These are phyloP conservation scores for Pisolithus sp. DNA, from an alignment of 768 basidiomycete species.

Conservation along the genomic window DNA sequence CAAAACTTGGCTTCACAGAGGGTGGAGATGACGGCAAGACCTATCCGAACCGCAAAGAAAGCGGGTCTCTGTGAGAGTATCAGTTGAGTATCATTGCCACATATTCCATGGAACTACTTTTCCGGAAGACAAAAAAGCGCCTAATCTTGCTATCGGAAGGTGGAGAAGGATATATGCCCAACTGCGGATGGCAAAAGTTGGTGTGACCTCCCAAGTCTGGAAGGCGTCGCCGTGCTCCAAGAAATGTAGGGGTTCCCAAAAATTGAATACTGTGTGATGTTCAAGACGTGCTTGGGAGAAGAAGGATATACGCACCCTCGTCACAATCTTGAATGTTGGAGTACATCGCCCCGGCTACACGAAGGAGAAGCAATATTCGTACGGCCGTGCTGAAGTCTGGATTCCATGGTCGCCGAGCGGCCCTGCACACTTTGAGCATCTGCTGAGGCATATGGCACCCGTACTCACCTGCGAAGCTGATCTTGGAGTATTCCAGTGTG, in stretches of 20 bases:
- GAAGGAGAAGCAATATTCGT: slow-evolving; percentile 73
- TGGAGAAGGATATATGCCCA: slow-evolving; percentile 92
- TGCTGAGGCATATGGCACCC: no score
- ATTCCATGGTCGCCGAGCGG: slow-evolving; percentile 74
- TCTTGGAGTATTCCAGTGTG: slow-evolving; percentile 76
- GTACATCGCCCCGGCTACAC: slow-evolving; percentile 88
- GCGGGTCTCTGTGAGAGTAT: slow-evolving; percentile 55
- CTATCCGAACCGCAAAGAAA: slow-evolving; percentile 86
- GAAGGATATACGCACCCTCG: slow-evolving; percentile 56
- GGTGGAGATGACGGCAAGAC: slow-evolving; percentile 65
- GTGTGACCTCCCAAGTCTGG: slow-evolving; percentile 97
- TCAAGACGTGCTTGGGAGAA: background rate
- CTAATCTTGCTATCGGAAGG: slow-evolving; percentile 55
- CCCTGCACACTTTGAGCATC: slow-evolving; percentile 29
- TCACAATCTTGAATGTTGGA: slow-evolving; percentile 93
- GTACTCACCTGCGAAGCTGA: slow-evolving; percentile 61
- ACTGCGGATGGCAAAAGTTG: slow-evolving; percentile 84
- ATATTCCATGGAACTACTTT: slow-evolving; percentile 50
- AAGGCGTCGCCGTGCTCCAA: slow-evolving; percentile 81
- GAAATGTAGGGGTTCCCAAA: slow-evolving; percentile 98
- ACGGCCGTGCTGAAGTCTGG: slow-evolving; percentile 82
- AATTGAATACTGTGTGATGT: slow-evolving; percentile 79
- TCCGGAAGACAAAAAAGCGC: slow-evolving; percentile 51
- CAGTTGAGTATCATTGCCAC: slow-evolving; percentile 3
- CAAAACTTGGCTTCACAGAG: slow-evolving; percentile 80